Evolutionary conservation across 2,329 filamentous ascomycete genomes (phyloP).

Genomic region (Alternaria angustiovoidea): DNA sequence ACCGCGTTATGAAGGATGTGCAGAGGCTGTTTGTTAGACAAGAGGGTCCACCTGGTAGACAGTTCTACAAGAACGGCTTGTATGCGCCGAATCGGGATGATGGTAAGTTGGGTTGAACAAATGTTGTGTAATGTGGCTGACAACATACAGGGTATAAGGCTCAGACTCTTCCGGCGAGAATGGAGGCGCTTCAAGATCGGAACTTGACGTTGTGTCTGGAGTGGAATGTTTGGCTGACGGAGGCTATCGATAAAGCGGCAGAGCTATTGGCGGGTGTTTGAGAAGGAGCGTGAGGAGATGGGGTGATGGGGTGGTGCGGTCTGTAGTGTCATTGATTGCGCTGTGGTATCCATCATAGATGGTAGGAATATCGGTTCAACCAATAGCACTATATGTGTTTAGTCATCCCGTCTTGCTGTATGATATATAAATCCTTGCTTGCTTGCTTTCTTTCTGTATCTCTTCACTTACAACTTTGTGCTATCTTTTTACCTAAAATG

Average conservation of each 20-base stretch:
- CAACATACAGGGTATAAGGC: slow-evolving; percentile 10
- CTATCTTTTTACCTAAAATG: no score
- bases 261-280: background rate
- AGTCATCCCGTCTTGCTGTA: background rate
- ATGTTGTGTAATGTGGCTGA: background rate
- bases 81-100: slow-evolving; percentile 19
- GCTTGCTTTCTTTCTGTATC: no score
- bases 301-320: accelerated
- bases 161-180: slow-evolving; percentile 8
- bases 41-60: slow-evolving; percentile 11
- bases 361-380: background rate
- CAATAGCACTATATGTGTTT: background rate
- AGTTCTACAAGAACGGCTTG: slow-evolving; percentile 18
- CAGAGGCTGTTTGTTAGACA: slow-evolving; percentile 13
- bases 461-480: no score
- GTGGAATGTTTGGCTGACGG: background rate
- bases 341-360: background rate
- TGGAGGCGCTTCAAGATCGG: slow-evolving; percentile 15
- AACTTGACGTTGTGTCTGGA: slow-evolving; percentile 11
- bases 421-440: background rate
- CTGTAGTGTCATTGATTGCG: background rate
- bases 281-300: background rate
- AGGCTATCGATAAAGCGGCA: background rate
- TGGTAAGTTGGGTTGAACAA: background rate
- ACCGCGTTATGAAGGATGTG: slow-evolving; percentile 9